Conservation (phyloP, 2,329 filamentous ascomycete genomes). For the Talaromyces sp. region DNA sequence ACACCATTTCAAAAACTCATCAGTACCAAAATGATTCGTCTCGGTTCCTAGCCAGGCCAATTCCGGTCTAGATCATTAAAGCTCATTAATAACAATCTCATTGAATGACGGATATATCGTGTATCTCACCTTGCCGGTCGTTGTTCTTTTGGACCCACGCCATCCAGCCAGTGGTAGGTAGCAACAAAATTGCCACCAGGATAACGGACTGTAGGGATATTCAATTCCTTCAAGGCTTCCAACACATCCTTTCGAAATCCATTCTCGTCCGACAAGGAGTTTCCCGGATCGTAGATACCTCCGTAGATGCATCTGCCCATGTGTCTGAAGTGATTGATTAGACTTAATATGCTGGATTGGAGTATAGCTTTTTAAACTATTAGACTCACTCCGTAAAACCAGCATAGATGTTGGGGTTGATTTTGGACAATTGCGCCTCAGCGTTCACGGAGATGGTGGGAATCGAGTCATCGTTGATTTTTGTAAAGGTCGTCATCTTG, state of each 20-base stretch:
- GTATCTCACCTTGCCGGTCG: conserved; percentile 54
- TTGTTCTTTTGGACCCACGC: conserved; percentile 68
- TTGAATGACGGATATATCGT: background rate
- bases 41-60: conserved; percentile 76
- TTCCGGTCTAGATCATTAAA: conserved; percentile 54
- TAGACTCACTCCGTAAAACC: conserved; percentile 72
- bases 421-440: conserved; percentile 63
- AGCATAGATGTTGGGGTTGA: conserved; percentile 77
- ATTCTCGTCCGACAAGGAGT: conserved; percentile 66
- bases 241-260: conserved; percentile 80
- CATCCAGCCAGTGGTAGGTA: conserved; percentile 83
- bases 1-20: conserved; percentile 84
- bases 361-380: background rate
- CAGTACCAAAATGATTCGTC: conserved; percentile 75
- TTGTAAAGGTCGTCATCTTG: conserved; percentile 70
- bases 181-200: conserved; percentile 82
- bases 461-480: conserved; percentile 58
- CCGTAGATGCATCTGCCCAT: conserved; percentile 89
- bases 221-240: conserved; percentile 67
- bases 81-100: background rate
- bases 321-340: conserved; percentile 53
- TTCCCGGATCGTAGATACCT: conserved; percentile 76
- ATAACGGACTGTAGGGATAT: conserved; percentile 74
- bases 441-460: conserved; percentile 66
- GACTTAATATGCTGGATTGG: background rate